Conservation (phyloP, 2,329 filamentous ascomycete genomes). For the Fusarium sp. region DNA sequence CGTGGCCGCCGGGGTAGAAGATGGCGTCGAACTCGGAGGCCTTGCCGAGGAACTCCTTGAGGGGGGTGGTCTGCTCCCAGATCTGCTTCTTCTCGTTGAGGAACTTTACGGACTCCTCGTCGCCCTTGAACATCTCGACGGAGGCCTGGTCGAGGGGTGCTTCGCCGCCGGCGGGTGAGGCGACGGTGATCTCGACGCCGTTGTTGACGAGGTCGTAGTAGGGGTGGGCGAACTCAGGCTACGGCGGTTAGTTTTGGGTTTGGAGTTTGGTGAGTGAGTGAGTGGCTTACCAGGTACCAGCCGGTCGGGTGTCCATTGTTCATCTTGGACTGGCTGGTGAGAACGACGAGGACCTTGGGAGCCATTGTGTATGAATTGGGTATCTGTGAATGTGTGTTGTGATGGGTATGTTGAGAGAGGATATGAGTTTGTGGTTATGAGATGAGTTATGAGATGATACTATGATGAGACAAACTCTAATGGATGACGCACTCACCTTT, state of each 20-base stretch:
- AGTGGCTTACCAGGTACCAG: constrained; percentile 71
- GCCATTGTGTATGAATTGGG: constrained; percentile 52
- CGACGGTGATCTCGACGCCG: constrained; percentile 63
- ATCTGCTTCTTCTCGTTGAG: constrained; percentile 64
- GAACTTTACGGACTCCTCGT: constrained; percentile 65
- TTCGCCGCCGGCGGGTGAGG: constrained; percentile 70
- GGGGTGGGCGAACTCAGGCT: constrained; percentile 73
- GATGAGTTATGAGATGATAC: not conserved
- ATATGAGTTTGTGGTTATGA: not conserved
- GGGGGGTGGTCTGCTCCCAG: constrained; percentile 71
- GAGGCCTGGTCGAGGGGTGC: constrained; percentile 70
- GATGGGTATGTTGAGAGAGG: not conserved
- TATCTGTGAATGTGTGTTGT: not conserved
- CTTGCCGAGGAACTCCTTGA: constrained; percentile 66
- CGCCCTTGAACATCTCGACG: constrained; percentile 64
- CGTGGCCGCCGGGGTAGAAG: constrained; percentile 68
- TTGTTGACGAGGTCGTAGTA: constrained; percentile 62
- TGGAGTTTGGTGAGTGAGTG: not conserved
- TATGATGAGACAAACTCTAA: not conserved
- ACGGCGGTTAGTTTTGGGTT: not conserved
- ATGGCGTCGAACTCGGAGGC: constrained; percentile 71
- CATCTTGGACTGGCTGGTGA: constrained; percentile 70
- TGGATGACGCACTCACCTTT: constrained; percentile 19
- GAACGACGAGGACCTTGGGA: constrained; percentile 75
- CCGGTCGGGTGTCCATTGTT: constrained; percentile 67